phyloP scores from a whole-genome alignment of 2,329 filamentous ascomycete genomes.

The Blastomyces gilchristii region DNA sequence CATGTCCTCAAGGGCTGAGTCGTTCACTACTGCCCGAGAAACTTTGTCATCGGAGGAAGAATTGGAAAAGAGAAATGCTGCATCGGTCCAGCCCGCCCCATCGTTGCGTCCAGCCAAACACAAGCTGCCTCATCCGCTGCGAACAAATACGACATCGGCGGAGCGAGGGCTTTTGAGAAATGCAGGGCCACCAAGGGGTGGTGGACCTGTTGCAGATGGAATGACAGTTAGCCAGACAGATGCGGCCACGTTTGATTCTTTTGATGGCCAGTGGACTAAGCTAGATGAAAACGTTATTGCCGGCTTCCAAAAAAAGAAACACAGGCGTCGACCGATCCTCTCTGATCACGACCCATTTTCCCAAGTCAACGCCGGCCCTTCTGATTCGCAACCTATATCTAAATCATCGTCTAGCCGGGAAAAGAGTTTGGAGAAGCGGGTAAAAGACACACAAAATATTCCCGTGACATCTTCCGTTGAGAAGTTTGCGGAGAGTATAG shows the following conservation, averaged over 20 bases:
- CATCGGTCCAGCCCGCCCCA: conserved; percentile 12
- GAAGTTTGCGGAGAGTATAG: conserved; percentile 41
- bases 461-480: conserved; percentile 33
- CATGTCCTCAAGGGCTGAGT: conserved; percentile 52
- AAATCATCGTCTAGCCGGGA: conserved; percentile 16
- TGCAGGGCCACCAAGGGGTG: conserved; percentile 8
- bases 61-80: conserved; percentile 25
- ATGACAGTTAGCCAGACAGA: neutral
- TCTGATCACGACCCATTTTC: neutral
- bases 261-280: conserved; percentile 51
- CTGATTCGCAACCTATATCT: neutral
- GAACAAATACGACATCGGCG: conserved; percentile 11
- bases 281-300: conserved; percentile 18
- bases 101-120: conserved; percentile 17
- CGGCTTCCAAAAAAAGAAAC: conserved; percentile 1
- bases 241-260: conserved; percentile 40
- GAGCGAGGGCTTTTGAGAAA: conserved; percentile 25
- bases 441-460: conserved; percentile 22
- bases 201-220: neutral
- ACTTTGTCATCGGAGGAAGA: conserved; percentile 51
- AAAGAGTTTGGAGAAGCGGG: conserved; percentile 26
- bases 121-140: conserved; percentile 15
- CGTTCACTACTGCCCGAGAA: conserved; percentile 62
- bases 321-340: conserved; percentile 9
- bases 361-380: neutral